phyloP scores from a whole-genome alignment of 257 asterid species.

The Cinchona pubescens region DNA sequence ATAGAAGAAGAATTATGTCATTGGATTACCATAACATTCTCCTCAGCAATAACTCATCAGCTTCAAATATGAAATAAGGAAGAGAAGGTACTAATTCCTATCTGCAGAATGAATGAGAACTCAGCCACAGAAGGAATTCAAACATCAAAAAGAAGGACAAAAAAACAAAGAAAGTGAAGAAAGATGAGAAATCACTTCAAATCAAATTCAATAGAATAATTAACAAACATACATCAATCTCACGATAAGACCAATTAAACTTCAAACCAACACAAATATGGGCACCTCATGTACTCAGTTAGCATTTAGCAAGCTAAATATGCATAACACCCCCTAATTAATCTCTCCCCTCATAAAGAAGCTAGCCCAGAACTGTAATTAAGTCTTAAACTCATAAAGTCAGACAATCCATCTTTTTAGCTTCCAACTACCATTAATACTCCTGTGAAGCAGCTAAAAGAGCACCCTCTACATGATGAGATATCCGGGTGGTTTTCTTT shows the following conservation, averaged over 20 bases:
- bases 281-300: conserved; percentile 10
- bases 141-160: not conserved
- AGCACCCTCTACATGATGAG: not conserved
- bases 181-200: conserved; percentile 7
- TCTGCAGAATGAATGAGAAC: conserved; percentile 11
- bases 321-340: not conserved
- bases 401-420: conserved; percentile 14
- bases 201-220: conserved; percentile 12
- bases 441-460: not conserved
- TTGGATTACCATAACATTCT: conserved; percentile 6
- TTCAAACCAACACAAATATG: conserved; percentile 14
- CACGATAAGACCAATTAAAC: conserved; percentile 2
- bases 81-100: not conserved
- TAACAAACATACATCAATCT: conserved; percentile 13
- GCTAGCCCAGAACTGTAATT: conserved; percentile 16
- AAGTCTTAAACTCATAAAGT: conserved; percentile 12
- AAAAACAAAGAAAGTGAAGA: not conserved
- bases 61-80: not conserved
- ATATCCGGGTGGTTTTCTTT: not conserved
- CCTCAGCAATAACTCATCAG: not conserved
- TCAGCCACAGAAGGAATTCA: not conserved
- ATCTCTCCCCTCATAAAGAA: conserved; percentile 6
- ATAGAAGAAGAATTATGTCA: not conserved
- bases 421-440: not conserved
- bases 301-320: conserved; percentile 10